Evolutionary conservation across 2,329 filamentous ascomycete species (phyloP), one percentile per base, ranked within the genome.

Genomic region (Colletotrichum liaoningense): DNA sequence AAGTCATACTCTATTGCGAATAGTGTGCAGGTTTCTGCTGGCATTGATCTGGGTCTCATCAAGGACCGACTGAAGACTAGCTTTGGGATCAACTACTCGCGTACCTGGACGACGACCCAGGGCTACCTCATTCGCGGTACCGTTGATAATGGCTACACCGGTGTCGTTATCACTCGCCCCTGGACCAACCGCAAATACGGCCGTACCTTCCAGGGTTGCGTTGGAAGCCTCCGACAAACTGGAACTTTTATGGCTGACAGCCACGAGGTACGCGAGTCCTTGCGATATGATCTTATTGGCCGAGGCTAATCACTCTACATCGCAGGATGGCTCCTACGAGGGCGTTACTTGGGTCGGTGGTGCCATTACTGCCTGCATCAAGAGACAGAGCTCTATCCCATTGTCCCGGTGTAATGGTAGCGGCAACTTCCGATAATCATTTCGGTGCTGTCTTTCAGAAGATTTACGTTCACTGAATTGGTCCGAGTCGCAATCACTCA

Each of bases 211-310:
- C 70, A 70, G 46, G 73, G 73, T 33, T 75, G 73, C 5, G n/a
- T 66, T n/a, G 73, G 73, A n/a, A 59, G 22, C 22, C 57, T 73
- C 6, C 42, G 16, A 4, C 62, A 73, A 70, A 73, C 70, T n/a
- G 73, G 70, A n/a, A 75, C 73, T 49, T 75, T 73, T 42, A 73
- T 67, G 46, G 70, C 73, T 12, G 70, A 73, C 42, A 67, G 62
- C 19, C 65, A 60, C 70, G 73, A 75, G 14, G 35, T 38, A 14
- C 14, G 35, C 14, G 14, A 38, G 14, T 14, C 35, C 35, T 14
- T 38, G 35, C 11, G 35, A 12, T 38, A 8, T 38, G 5, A 14
- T 38, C 4, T 12, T 14, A 14, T 14, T 14, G 14, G 14, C 35
- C 14, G 35, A 38, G 35, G 35, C 35, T 38, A 38, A 38, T 38